Evolutionary conservation across 73 alveolate genomes (phyloP).

Genomic region (Tetrahymena borealis): DNA sequence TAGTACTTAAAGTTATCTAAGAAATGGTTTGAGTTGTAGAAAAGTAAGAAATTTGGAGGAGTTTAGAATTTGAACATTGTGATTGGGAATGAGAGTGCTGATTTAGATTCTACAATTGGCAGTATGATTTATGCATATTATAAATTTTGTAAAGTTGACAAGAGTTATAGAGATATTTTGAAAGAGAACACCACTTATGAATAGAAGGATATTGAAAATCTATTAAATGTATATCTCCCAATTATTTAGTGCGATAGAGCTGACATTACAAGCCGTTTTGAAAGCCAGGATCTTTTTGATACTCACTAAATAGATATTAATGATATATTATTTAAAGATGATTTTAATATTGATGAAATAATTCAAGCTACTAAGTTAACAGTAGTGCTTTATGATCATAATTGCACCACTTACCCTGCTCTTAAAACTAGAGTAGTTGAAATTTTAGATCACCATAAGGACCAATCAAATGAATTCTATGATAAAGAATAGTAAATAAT

Average conservation of each 20-base stretch:
- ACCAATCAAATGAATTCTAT: neutral
- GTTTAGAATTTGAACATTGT: neutral
- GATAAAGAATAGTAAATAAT: neutral
- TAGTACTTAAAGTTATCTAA: neutral
- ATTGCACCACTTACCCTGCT: neutral
- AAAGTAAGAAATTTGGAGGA: neutral
- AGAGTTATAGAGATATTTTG: neutral
- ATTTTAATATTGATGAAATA: neutral
- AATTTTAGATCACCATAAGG: neutral
- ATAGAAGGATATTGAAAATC: neutral
- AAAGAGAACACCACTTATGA: neutral
- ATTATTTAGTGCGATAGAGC: neutral
- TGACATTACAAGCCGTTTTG: neutral
- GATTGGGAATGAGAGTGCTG: neutral
- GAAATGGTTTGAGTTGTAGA: neutral
- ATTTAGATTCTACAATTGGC: neutral
- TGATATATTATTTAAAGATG: neutral
- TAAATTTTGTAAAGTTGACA: neutral
- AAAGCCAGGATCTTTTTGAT: neutral
- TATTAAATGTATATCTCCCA: neutral
- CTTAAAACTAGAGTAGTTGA: neutral
- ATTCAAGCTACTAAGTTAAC: neutral
- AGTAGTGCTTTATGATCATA: neutral
- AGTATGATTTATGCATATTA: neutral
- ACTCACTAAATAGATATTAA: neutral